phyloP scores from a whole-genome alignment of 257 asterid genomes.

The Catharanthus roseus region DNA sequence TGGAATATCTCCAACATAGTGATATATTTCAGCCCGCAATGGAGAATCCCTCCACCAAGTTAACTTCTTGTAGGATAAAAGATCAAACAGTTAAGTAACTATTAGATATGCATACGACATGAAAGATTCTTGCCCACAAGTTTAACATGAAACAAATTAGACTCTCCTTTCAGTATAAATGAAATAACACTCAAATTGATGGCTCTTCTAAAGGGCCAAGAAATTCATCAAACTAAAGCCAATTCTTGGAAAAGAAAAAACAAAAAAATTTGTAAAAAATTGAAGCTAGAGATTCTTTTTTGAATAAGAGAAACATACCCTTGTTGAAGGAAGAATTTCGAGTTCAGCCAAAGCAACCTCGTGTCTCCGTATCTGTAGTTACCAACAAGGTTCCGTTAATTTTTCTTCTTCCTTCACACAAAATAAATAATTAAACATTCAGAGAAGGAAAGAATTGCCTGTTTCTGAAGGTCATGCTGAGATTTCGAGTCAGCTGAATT shows the following conservation, averaged over 20 bases:
- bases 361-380: slow-evolving; percentile 45
- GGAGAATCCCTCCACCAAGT: background rate
- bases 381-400: background rate
- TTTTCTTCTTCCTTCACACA: background rate
- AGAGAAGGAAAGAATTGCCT: background rate
- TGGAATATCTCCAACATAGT: too few species aligned
- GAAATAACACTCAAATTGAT: too few species aligned
- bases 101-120: background rate
- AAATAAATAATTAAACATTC: background rate
- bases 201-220: background rate
- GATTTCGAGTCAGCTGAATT: slow-evolving; percentile 8
- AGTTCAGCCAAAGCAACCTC: slow-evolving; percentile 83
- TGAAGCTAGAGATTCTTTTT: background rate
- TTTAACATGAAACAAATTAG: too few species aligned
- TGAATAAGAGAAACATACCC: slow-evolving; percentile 30
- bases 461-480: slow-evolving; percentile 15
- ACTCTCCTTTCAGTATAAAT: background rate
- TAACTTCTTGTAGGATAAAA: background rate
- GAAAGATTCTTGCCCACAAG: background rate
- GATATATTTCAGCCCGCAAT: too few species aligned
- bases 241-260: background rate
- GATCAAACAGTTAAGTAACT: background rate
- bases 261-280: background rate
- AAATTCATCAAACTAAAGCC: background rate
- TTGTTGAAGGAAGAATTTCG: slow-evolving; percentile 41